phyloP scores from a whole-genome alignment of 139 green algal genomes.

The Chlamydomonas sp. region DNA sequence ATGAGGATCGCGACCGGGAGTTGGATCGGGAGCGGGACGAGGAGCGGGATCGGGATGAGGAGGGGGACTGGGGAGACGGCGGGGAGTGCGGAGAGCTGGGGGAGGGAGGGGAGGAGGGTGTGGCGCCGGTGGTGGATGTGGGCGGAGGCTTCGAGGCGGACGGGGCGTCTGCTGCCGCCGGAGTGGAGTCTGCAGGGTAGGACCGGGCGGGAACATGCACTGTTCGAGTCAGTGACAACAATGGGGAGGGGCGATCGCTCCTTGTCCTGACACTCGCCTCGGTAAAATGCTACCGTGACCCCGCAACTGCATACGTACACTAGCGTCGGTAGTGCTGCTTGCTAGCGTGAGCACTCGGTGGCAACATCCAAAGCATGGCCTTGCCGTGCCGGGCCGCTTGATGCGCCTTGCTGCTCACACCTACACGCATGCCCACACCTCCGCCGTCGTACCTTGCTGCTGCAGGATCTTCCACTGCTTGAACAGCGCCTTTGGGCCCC shows the following conservation, averaged over 20 bases:
- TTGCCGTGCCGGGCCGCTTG: background rate
- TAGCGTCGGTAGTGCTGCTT: too few species aligned
- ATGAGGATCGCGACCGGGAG: background rate
- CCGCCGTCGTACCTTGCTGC: constrained; percentile 28
- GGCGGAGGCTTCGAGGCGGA: too few species aligned
- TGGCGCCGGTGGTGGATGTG: background rate
- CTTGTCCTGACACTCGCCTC: too few species aligned
- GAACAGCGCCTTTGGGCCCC: constrained; percentile 59
- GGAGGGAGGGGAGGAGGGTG: constrained; percentile 25
- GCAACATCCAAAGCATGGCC: too few species aligned
- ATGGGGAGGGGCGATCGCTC: too few species aligned
- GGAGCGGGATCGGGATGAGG: background rate
- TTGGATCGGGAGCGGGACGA: background rate
- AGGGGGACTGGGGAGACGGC: constrained; percentile 3
- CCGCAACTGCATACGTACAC: too few species aligned
- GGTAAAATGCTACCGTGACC: too few species aligned
- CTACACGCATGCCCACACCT: background rate
- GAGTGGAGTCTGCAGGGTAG: constrained; percentile 8
- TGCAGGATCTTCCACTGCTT: constrained; percentile 61
- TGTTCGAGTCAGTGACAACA: too few species aligned
- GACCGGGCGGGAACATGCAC: background rate
- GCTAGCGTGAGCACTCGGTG: too few species aligned
- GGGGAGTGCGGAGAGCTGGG: constrained; percentile 22
- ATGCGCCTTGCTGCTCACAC: constrained; percentile 2
- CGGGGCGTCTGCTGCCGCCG: background rate